Percentiles rank a stretch among this genome's conserved stretches.
phyloP scores from a whole-genome alignment of 345 rosid genomes.

The Turritis glabra region DNA sequence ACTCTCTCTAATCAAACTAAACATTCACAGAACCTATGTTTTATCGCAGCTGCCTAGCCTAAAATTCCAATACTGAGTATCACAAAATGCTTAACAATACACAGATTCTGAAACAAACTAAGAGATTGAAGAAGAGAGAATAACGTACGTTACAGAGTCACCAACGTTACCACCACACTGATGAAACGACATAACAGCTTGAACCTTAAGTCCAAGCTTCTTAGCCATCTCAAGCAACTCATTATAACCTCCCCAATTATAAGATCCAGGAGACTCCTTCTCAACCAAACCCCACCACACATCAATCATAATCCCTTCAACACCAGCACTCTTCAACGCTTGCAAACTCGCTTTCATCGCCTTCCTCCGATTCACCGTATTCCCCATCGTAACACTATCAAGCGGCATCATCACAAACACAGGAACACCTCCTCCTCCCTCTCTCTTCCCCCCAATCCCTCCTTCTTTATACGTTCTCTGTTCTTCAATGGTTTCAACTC shows the following conservation, averaged over 20 bases:
- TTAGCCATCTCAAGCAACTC: constrained; percentile 93
- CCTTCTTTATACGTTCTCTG: constrained; percentile 42
- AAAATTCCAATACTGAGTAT: neutral
- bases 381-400: constrained; percentile 84
- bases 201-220: constrained; percentile 88
- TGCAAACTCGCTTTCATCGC: constrained; percentile 94
- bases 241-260: constrained; percentile 93
- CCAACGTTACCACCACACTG: constrained; percentile 99
- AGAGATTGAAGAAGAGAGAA: neutral
- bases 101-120: neutral
- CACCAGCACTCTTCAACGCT: constrained; percentile 97
- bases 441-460: constrained; percentile 34
- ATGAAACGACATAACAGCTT: constrained; percentile 98
- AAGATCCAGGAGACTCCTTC: constrained; percentile 73
- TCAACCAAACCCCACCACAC: constrained; percentile 99
- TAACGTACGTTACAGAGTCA: constrained; percentile 79
- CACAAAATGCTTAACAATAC: neutral
- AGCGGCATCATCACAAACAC: constrained; percentile 99
- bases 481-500: constrained; percentile 30
- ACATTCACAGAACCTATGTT: neutral
- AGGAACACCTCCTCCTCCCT: constrained; percentile 66
- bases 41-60: neutral
- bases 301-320: constrained; percentile 93
- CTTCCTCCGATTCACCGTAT: constrained; percentile 77
- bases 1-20: constrained; percentile 7